Conservation (phyloP, 1,284 basidiomycete species). For the Pascua guehoae region DNA sequence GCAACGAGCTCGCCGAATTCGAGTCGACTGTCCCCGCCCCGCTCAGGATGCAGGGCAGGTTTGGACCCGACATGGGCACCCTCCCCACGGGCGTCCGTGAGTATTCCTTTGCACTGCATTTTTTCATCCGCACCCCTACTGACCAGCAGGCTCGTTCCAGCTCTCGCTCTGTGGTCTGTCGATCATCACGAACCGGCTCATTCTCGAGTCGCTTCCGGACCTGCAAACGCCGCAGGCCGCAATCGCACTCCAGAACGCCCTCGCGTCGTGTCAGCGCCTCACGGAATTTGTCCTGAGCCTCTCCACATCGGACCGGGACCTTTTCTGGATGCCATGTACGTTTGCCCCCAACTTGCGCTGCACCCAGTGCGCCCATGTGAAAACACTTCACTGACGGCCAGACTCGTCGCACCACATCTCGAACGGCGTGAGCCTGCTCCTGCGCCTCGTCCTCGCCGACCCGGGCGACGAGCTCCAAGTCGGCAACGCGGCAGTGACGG, state of each 20-base stretch:
- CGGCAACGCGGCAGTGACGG: not conserved
- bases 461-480: not conserved
- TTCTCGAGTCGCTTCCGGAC: constrained; percentile 14
- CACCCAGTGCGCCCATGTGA: no score
- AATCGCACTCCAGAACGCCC: constrained; percentile 11
- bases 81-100: constrained; percentile 26
- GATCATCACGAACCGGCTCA: constrained; percentile 24
- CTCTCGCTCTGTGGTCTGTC: constrained; percentile 27
- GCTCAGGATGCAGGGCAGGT: not conserved
- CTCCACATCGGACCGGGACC: constrained; percentile 9
- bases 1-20: constrained; percentile 18
- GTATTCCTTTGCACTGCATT: not conserved
- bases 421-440: constrained; percentile 24
- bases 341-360: not conserved
- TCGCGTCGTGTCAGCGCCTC: constrained; percentile 10
- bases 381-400: constrained; percentile 4
- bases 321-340: constrained; percentile 40
- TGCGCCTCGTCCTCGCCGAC: constrained; percentile 20
- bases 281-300: constrained; percentile 22
- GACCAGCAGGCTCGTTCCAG: constrained; percentile 27
- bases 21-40: constrained; percentile 13
- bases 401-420: constrained; percentile 36
- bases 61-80: not conserved
- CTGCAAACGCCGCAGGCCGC: constrained; percentile 3
- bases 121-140: not conserved